Evolutionary conservation across 345 rosid species (phyloP).

Genomic region (Corchorus capsularis): DNA sequence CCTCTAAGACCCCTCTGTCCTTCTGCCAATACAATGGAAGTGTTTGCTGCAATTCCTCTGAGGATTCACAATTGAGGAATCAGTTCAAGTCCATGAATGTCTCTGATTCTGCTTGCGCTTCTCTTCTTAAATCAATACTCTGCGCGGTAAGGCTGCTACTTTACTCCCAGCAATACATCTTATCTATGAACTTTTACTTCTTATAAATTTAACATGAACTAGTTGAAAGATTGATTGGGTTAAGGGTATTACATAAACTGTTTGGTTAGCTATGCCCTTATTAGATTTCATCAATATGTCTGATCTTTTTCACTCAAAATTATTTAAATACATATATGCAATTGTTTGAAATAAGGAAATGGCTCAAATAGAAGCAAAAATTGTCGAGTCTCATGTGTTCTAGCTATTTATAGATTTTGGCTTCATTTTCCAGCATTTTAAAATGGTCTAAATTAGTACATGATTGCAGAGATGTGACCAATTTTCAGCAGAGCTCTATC

Average conservation of each 20-base stretch:
- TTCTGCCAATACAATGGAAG: constrained; percentile 20
- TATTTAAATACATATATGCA: neutral
- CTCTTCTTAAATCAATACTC: constrained; percentile 14
- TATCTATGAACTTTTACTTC: neutral
- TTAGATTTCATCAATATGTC: neutral
- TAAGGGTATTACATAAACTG: neutral
- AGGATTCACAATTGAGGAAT: constrained; percentile 7
- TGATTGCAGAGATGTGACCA: constrained; percentile 19
- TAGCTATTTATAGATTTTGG: neutral
- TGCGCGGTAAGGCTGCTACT: constrained; percentile 14
- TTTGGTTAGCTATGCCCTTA: neutral
- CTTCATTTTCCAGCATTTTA: neutral
- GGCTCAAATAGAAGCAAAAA: neutral
- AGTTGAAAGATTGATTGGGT: neutral
- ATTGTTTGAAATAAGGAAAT: neutral
- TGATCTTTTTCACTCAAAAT: neutral
- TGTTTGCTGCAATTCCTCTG: constrained; percentile 13
- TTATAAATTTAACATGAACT: neutral
- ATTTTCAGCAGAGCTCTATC: constrained; percentile 14
- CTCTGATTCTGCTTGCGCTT: constrained; percentile 15
- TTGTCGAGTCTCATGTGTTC: neutral
- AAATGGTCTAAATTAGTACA: neutral
- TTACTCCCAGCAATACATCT: neutral
- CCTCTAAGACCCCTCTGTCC: constrained; percentile 7
- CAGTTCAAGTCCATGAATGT: constrained; percentile 15